A percentile compares a stretch with the other conserved stretches of the same genome.
These are phyloP conservation scores for Pyrenula aspistea DNA, from an alignment of 495 filamentous ascomycete genomes.

Conservation along the genomic window DNA sequence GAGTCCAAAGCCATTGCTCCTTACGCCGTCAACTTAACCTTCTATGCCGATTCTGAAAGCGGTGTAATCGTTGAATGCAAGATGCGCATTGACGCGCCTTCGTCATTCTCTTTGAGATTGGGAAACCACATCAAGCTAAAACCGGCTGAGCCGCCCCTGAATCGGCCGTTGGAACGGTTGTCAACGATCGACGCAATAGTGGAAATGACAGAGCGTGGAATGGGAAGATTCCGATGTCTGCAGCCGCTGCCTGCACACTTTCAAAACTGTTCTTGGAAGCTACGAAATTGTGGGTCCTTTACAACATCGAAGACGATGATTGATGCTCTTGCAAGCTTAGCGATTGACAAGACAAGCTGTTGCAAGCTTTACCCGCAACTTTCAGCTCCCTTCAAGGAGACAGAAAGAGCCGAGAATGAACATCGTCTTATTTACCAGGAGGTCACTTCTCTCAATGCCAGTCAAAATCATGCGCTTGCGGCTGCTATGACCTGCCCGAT, in stretches of 20 bases:
- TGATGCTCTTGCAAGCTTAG: conserved; percentile 26
- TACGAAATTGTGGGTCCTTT: conserved; percentile 31
- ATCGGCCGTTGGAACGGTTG: conserved; percentile 5
- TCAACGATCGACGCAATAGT: conserved; percentile 28
- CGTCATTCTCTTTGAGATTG: conserved; percentile 3
- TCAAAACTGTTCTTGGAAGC: conserved; percentile 28
- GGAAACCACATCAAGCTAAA: conserved; percentile 29
- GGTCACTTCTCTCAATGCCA: conserved; percentile 22
- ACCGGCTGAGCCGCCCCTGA: conserved; percentile 22
- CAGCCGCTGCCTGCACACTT: conserved; percentile 28
- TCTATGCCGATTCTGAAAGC: not conserved
- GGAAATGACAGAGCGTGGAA: conserved; percentile 19
- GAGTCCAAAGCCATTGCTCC: conserved; percentile 12
- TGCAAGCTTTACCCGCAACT: conserved; percentile 21
- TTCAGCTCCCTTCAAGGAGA: conserved; percentile 2
- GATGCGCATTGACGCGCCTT: conserved; percentile 29
- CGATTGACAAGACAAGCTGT: conserved; percentile 11
- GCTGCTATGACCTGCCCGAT: conserved; percentile 21
- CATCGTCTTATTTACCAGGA: not conserved
- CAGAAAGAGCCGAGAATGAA: not conserved
- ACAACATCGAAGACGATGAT: conserved; percentile 33
- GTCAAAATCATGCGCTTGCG: conserved; percentile 30
- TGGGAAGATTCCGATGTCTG: conserved; percentile 26
- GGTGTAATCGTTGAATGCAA: conserved; percentile 1
- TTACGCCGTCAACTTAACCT: not conserved